Base-by-base conservation (phyloP, 2,329 filamentous ascomycete genomes). In the Claviceps paspali region DNA sequence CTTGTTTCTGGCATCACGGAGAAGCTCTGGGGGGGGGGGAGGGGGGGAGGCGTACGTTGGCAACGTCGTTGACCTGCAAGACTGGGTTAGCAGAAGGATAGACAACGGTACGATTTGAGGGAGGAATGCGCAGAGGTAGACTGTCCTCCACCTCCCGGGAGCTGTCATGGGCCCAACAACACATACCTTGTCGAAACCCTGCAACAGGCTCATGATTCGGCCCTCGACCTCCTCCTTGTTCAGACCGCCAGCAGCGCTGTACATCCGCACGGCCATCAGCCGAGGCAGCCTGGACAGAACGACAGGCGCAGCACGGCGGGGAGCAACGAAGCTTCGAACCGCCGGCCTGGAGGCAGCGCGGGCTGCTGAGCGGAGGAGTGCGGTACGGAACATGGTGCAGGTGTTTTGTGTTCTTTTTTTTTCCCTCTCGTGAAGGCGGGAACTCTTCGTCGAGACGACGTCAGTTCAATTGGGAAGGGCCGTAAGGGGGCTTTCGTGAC, bases 101-200 rank as follows among this genome's bases (percentile, higher is more conserved):
- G n/a, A n/a, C n/a, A n/a, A n/a, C n/a, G n/a, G n/a, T n/a, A n/a
- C n/a, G n/a, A 22, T 5, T 8, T 22, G 21, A 22, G 21, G 21
- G 21, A 22, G 21, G n/a, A n/a, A 22, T 22, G 21, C 21, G 21
- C 21, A 22, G n/a, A n/a, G n/a, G n/a, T n/a, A n/a, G n/a, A n/a
- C n/a, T n/a, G n/a, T n/a, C n/a, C n/a, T n/a, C n/a, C n/a, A n/a
- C n/a, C n/a, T n/a, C n/a, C n/a, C n/a, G n/a, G n/a, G n/a, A n/a
- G n/a, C n/a, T n/a, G n/a, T n/a, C n/a, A n/a, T n/a, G n/a, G n/a
- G n/a, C 26, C 11, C 26, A 27, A 27, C 26, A 35, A n/a, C 14
- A 33, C 35, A 15, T 23, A 62, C 60, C 82, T 98, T 98, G 69
- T 98, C 91, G 60, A 96, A 98, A 61, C 87, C 88, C 67, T 86